Evolutionary conservation across 1,139 yeast species (phyloP), one percentile per base, ranked within the genome.

Genomic region (Hansenula anomala): DNA sequence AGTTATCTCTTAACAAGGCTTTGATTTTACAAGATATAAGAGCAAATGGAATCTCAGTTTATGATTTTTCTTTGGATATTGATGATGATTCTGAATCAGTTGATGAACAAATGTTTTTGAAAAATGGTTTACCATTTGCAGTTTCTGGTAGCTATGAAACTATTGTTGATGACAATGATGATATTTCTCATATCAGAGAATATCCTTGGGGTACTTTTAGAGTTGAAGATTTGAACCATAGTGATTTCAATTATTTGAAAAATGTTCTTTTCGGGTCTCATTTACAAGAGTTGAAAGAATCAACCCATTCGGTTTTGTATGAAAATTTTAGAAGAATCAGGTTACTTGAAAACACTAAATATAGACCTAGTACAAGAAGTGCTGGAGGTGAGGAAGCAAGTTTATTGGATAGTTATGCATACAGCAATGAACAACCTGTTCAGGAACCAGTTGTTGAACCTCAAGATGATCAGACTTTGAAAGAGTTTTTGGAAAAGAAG

Each of bases 181-280:
- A 48, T 18, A 43, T 42, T 11, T 50, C 52, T 16, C 67, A 68
- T 39, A 56, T 61, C 10, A 63, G 76, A 55, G 54, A 51, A 30
- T 70, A 69, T 45, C 67, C 67, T 6, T 71, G 77, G 76, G 76
- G 76, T 13, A 43, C 52, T 7, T 58, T 71, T 37, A 46, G 49
- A 35, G 58, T 77, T 38, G 83, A 78, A 51, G 76, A 78, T 56
- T 71, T 78, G 3, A 71, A 66, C 16, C 66, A 67, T 45, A 78
- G 81, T 45, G 89, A 82, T 57, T 82, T 82, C 53, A 70, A 82
- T 12, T 68, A 74, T 39, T 69, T 83, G 58, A 80, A 80, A 59
- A 78, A 81, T 43, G 80, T 81, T 7, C 61, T 83, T 44, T 68
- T 83, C 48, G 86, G 86, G 31, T 82, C 90, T n/a, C 90, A 83